Evolutionary conservation across 2,329 filamentous ascomycete genomes (phyloP).

Genomic region (Fusarium aywerte): DNA sequence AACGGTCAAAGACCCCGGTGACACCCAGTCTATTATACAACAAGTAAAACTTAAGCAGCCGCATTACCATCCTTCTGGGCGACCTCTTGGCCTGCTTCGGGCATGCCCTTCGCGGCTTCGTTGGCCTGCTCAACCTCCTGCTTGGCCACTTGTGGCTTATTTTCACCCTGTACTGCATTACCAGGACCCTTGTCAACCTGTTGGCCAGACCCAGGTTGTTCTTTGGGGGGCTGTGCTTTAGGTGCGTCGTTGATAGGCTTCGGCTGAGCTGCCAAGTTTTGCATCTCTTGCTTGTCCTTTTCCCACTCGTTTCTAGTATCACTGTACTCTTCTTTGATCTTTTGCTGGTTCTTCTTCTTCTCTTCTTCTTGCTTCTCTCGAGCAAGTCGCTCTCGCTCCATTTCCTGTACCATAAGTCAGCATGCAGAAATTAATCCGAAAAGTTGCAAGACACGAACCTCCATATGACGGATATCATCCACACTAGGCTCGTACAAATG

Average conservation of each 20-base stretch:
- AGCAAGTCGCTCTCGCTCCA: constrained; percentile 86
- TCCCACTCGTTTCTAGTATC: constrained; percentile 85
- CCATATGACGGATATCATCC: constrained; percentile 97
- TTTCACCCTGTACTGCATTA: constrained; percentile 23
- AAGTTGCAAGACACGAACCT: constrained; percentile 59
- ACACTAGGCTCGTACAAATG: constrained; percentile 99
- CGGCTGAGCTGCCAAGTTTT: constrained; percentile 63
- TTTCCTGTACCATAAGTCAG: constrained; percentile 68
- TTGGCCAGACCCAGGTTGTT: constrained; percentile 18
- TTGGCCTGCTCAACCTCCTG: constrained; percentile 21
- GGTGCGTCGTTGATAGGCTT: constrained; percentile 23
- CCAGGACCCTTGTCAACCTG: constrained; percentile 16
- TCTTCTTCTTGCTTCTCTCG: constrained; percentile 76
- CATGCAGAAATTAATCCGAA: not conserved
- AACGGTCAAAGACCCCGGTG: constrained; percentile 15
- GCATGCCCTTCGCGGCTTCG: constrained; percentile 16
- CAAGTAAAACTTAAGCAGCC: constrained; percentile 22
- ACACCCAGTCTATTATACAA: constrained; percentile 40
- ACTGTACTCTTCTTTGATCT: constrained; percentile 80
- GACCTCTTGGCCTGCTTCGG: constrained; percentile 16
- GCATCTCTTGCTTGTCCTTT: constrained; percentile 84
- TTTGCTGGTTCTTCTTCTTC: constrained; percentile 79
- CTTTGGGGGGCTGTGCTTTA: constrained; percentile 30
- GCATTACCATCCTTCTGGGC: constrained; percentile 21
- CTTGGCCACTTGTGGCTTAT: constrained; percentile 16